Base-by-base conservation (phyloP, 2,329 filamentous ascomycete species). In the Xylogone sp. region DNA sequence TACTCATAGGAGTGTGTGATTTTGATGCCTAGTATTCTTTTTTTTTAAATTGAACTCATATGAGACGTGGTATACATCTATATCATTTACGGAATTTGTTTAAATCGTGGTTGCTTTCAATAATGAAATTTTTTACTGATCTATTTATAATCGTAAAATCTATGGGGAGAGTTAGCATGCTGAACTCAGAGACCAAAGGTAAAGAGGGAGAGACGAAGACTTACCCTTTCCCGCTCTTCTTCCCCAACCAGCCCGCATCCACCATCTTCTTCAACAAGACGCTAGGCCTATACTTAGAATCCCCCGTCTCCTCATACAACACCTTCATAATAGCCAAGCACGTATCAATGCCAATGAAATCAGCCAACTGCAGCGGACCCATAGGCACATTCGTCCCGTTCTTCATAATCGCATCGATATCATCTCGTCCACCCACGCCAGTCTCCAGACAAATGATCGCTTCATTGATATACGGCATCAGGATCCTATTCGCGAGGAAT, bases 381-480 rank as follows among this genome's bases (percentile, higher is more conserved):
- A 99, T 99, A 21, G 94, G 94, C 42, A 99, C 94, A 66, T 96
- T 96, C 20, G 94, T 99, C 45, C 94, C 94, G 62, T 97, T 97
- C 81, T 96, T 97, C 94, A 99, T 99, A 63, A 99, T 99, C 58
- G 81, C 86, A 67, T 99, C 94, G 59, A 99, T 99, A 57, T 93
- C 88, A 65, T 97, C 92, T 61, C 88, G 87, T 57, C 83, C 81
- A 18, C 94, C 94, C 0, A 99, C 84, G 2, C 90, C 89, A 0
- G 94, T 97, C 74, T 99, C 94, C 13, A 99, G 77, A 70, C 94
- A 99, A 58, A 96, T 93, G 61, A 99, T 79, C 8, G 95, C 94
- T 74, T 99, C 94, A 69, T 99, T 99, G 75, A 99, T 97, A 69
- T 99, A 99, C 0, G 94, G 94, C 94, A 99, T 99, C 53, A 99